Evolutionary conservation across 106 monocot genomes (phyloP), one percentile per base, ranked within the genome.

Genomic region (Phalaenopsis aphrodite): DNA sequence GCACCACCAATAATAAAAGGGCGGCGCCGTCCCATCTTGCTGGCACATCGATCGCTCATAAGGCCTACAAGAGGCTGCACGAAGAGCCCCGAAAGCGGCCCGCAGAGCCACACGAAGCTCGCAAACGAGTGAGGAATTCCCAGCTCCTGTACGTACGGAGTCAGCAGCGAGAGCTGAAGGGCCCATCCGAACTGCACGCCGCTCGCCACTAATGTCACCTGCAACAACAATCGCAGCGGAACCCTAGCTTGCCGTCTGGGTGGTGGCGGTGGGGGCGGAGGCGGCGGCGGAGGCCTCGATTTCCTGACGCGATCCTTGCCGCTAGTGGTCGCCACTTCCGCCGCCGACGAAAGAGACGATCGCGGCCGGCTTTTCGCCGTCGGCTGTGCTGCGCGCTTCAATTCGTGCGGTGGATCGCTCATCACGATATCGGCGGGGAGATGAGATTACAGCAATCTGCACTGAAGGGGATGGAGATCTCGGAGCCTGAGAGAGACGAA

Each of bases 101-200:
- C 89, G 57, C 92, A 92, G 46, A 92, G 92, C 92, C 92, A 92
- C n/a, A 92, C 78, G 45, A 92, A 80, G 75, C 92, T 89, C 1
- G 89, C 87, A 77, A 83, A 87, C 18, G 82, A 84, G 82, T 92
- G 92, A 14, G 89, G 89, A 72, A 92, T 89, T 1, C 92, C 92
- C 39, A 92, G 82, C 82, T 92, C 92, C 80, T 92, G 92, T 45
- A 92, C 92, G 78, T 92, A 92, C 1, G 92, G 92, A 2, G 89
- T 92, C 48, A 92, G 89, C 37, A 89, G 84, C 36, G 92, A 92
- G 24, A 92, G 87, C 84, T 92, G 92, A 61, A 92, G 84, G 14
- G 92, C 92, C 92, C 92, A 92, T 46, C 89, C 92, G 81, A 92
- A 92, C 80, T 92, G 92, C 43, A 92, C 74, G 48, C 92, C 92